These are phyloP conservation scores for Wolfiporia cocos DNA, from an alignment of 1,284 basidiomycete species.

Conservation along the genomic window DNA sequence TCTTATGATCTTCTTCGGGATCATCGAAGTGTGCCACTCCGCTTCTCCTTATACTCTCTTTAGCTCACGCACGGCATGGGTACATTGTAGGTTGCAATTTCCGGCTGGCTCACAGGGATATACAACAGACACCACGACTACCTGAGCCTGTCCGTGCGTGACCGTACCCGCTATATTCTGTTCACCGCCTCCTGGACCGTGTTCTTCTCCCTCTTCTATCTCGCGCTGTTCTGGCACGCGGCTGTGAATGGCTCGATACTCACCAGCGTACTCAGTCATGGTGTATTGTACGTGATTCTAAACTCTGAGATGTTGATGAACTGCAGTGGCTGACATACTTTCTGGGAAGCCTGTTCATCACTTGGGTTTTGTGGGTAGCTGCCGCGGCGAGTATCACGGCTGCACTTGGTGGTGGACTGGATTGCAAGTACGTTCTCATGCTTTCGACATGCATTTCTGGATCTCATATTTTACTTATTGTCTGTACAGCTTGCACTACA, in stretches of 20 bases:
- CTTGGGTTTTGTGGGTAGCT: slow-evolving; percentile 41
- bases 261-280: slow-evolving; percentile 57
- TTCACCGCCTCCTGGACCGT: slow-evolving; percentile 70
- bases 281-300: slow-evolving; percentile 45
- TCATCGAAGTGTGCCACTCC: slow-evolving; percentile 43
- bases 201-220: slow-evolving; percentile 44
- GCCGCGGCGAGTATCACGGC: slow-evolving; percentile 56
- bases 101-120: slow-evolving; percentile 59
- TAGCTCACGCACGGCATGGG: not conserved
- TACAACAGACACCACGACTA: slow-evolving; percentile 54
- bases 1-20: slow-evolving; percentile 47
- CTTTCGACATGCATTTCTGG: slow-evolving; percentile 1
- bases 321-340: not conserved
- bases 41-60: not conserved
- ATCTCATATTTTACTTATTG: slow-evolving; percentile 14
- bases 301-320: not conserved
- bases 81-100: slow-evolving; percentile 46
- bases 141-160: slow-evolving; percentile 41
- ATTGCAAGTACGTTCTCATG: slow-evolving; percentile 47
- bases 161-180: slow-evolving; percentile 58
- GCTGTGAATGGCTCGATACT: slow-evolving; percentile 38
- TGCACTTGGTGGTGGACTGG: slow-evolving; percentile 57
- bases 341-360: slow-evolving; percentile 44
- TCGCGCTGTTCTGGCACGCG: slow-evolving; percentile 45
- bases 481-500: slow-evolving; percentile 27